Percentiles rank a stretch among this genome's conserved stretches.
Conservation (phyloP, 1,284 basidiomycete species). For the Melampsora larici-populina region DNA sequence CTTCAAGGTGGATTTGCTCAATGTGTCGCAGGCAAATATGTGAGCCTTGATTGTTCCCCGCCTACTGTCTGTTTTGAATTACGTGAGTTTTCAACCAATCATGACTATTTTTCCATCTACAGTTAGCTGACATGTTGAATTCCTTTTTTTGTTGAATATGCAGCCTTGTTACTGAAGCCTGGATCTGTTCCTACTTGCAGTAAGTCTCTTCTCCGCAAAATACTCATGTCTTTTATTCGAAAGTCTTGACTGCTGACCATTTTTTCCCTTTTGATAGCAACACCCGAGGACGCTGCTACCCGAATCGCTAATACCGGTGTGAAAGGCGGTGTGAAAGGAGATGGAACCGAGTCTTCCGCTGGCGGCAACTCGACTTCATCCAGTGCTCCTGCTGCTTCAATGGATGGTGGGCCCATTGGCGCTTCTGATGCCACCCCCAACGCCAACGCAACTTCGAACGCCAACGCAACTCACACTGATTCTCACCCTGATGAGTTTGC, state of each 20-base stretch:
- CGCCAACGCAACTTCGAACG: too few species aligned
- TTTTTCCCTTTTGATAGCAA: slow-evolving; percentile 11
- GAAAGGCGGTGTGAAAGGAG: too few species aligned
- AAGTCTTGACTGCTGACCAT: neutral
- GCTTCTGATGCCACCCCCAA: too few species aligned
- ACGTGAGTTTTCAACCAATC: slow-evolving; percentile 17
- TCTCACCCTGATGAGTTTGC: too few species aligned
- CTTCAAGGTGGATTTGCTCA: slow-evolving; percentile 29
- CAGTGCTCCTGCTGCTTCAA: neutral
- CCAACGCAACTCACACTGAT: too few species aligned
- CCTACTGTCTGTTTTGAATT: slow-evolving; percentile 29
- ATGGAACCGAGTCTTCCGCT: too few species aligned
- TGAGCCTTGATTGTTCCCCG: slow-evolving; percentile 17
- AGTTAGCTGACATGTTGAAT: neutral
- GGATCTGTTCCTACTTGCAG: slow-evolving; percentile 27
- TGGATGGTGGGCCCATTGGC: neutral
- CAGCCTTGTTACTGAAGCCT: slow-evolving; percentile 35
- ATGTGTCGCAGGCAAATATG: slow-evolving; percentile 38
- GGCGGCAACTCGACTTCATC: too few species aligned
- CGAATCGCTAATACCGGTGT: too few species aligned
- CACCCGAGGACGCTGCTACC: neutral
- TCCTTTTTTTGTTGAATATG: neutral
- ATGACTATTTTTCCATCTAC: neutral
- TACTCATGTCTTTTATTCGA: neutral
- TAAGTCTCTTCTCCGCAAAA: neutral